Base-by-base conservation (phyloP, 192 early-diverging fungal species). In the Mortierella antarctica region DNA sequence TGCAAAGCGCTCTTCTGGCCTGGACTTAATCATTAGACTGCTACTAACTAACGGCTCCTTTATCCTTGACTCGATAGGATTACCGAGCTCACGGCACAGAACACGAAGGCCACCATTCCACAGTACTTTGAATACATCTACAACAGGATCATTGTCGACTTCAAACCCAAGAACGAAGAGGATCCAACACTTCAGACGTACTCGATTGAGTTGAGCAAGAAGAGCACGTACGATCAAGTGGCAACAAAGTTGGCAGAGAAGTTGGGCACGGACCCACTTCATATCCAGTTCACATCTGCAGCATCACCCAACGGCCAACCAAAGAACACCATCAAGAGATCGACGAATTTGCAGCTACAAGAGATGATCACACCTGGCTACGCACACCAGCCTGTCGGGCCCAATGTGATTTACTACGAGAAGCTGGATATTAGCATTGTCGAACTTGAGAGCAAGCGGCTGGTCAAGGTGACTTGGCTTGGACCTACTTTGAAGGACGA, bases 381-480 rank as follows among this genome's bases (percentile, higher is more conserved):
- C 14, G 51, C 62, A 17, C 82, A 67, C 63, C 78, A 50, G 9
- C 47, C 53, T 72, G 83, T 46, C 62, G 85, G n/a, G 66, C 52
- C 20, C 7, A 62, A 71, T 21, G 52, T 71, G 2, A 62, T 99
- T n/a, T 88, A 86, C 62, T 99, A 97, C 74, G 97, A 99, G 76
- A 86, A 95, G 51, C 64, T 98, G 56, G 93, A 96, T 45, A 87
- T 96, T 18, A 86, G 89, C 51, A 85, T 98, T n/a, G 74, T 85
- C 17, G 95, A 99, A 83, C 82, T 98, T 39, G 96, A 98, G 59
- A 91, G 71, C 53, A 96, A 96, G 74, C 88, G 90, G 52, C 81
- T 71, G 53, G 60, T 97, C 6, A 92, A 91, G 51, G 86, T 97
- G 11, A 86, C 73, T n/a, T 93, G 84, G 73, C 86, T 95, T 15